Evolutionary conservation across 495 filamentous ascomycete genomes (phyloP), one percentile per base, ranked within the genome.

Genomic region (Annulohypoxylon nitens): DNA sequence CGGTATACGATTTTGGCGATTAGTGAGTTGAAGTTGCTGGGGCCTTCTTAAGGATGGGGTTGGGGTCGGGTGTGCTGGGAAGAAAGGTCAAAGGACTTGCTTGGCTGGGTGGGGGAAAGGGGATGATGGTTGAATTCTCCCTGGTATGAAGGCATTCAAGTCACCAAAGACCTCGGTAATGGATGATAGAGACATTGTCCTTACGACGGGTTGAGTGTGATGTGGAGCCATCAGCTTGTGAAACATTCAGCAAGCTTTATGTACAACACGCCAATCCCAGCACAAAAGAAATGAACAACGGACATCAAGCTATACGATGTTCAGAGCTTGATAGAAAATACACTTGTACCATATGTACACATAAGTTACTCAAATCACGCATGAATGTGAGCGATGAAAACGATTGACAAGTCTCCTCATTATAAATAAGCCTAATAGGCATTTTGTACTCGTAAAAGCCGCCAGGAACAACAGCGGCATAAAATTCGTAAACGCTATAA

Each of bases 1-100:
- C 84, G 86, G 76, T 95, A 90, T 82, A 99, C 97, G n/a, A 83
- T 97, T 0, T 74, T 99, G 85, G 84, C 89, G 81, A 89, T 98
- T 30, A 90, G 90, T 79, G 93, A 97, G 83, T 74, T 99, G 64
- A 90, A 86, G 80, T 83, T 99, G 50, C 75, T 89, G 73, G 90
- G 89, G 70, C 87, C 20, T 12, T 0, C 26, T 8, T 26, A 54
- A 26, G 9, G 30, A 30, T 6, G 30, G 30, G 30, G 30, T 30
- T 6, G 2, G 30, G 30, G 23, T 33, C 6, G 4, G 25, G 30
- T 30, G 30, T 11, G 39, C 8, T 55, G 51, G 47, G 47, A 47
- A 16, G n/a, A 14, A 45, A 5, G 43, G 18, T 14, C 43, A 0
- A 3, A 4, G 14, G 41, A 11, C 26, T 20, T 4, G 14, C 50